A percentile compares a stretch with the other conserved stretches of the same genome.
Evolutionary conservation across 2,329 filamentous ascomycete genomes (phyloP).

Genomic region (Orbilia javanica): DNA sequence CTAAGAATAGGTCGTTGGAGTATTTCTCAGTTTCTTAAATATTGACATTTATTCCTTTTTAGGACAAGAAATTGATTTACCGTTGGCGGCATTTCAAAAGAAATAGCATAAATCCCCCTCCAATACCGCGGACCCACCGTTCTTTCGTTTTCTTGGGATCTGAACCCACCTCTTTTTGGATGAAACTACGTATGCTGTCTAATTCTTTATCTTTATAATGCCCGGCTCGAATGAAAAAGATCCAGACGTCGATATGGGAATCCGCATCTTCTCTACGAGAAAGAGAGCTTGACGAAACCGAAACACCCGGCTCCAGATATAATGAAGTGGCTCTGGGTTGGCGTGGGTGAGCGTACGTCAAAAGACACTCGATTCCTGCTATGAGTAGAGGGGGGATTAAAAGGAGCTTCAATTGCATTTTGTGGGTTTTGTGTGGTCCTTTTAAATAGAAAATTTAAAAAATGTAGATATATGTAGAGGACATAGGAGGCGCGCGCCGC

Average conservation of each 20-base stretch:
- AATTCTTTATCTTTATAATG: neutral
- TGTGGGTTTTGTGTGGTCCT: too few species aligned
- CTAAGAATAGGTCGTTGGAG: neutral
- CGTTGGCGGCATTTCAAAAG: conserved; percentile 6
- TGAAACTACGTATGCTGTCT: conserved; percentile 1
- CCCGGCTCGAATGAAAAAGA: neutral
- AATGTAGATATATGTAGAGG: too few species aligned
- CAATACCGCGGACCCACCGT: neutral
- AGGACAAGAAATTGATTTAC: too few species aligned
- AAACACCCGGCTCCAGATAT: too few species aligned
- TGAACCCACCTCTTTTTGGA: neutral
- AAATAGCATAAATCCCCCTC: conserved; percentile 13
- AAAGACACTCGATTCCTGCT: too few species aligned
- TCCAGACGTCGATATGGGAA: neutral
- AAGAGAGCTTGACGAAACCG: neutral
- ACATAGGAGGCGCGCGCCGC: too few species aligned
- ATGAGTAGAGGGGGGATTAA: too few species aligned
- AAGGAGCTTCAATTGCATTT: too few species aligned
- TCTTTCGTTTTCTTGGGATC: conserved; percentile 1
- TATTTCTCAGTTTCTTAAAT: neutral
- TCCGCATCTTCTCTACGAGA: neutral
- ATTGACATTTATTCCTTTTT: neutral
- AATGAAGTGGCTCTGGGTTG: too few species aligned
- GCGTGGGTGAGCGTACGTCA: too few species aligned
- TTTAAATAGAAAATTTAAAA: too few species aligned